These are phyloP conservation scores for Talaromyces sp. DNA, from an alignment of 2,329 filamentous ascomycete species.

Conservation along the genomic window DNA sequence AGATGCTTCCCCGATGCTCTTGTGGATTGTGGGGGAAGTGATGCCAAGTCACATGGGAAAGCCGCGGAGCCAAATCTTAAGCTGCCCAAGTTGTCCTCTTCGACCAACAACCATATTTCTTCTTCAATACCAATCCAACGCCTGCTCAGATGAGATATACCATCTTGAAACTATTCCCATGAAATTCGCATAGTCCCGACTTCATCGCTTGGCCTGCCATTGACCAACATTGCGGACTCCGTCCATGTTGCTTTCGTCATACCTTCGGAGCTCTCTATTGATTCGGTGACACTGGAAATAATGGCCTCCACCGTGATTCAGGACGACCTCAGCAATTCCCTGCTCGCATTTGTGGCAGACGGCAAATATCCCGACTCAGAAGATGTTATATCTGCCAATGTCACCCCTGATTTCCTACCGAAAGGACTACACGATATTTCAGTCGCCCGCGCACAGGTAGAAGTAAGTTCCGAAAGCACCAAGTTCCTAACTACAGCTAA, in stretches of 20 bases:
- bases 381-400: constrained; percentile 51
- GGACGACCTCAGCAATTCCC: constrained; percentile 52
- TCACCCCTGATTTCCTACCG: constrained; percentile 49
- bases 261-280: background rate
- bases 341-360: constrained; percentile 62
- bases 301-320: constrained; percentile 24
- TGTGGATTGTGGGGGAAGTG: constrained; percentile 23
- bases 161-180: background rate
- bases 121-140: background rate
- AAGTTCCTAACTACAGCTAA: background rate
- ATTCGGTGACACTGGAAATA: background rate
- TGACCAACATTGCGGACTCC: background rate
- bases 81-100: constrained; percentile 15
- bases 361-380: constrained; percentile 57
- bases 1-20: background rate
- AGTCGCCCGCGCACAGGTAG: constrained; percentile 52
- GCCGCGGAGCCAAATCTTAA: background rate
- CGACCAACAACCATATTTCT: background rate
- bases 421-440: constrained; percentile 50
- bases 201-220: background rate
- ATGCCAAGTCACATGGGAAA: constrained; percentile 30
- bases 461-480: constrained; percentile 38
- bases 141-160: background rate
- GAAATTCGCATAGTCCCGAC: background rate
- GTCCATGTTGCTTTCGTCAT: constrained; percentile 3